Evolutionary conservation across 495 filamentous ascomycete species (phyloP).

Genomic region (Neurospora sp.): DNA sequence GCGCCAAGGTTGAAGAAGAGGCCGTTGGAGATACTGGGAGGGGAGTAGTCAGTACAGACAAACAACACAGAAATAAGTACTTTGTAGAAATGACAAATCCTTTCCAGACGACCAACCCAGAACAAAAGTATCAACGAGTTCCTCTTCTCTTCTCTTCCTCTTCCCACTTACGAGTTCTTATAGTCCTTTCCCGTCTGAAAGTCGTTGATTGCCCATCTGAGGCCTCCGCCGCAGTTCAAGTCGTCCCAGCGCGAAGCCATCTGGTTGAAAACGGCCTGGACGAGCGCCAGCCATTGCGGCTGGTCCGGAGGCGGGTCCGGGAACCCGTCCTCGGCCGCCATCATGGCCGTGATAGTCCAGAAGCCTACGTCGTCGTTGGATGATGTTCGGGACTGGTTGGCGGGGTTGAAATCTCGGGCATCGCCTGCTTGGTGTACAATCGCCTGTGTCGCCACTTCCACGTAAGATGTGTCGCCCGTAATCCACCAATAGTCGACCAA

Average conservation of each 20-base stretch:
- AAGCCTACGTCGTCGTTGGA: conserved; percentile 86
- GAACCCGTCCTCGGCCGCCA: conserved; percentile 69
- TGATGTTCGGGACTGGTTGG: conserved; percentile 64
- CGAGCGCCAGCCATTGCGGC: conserved; percentile 69
- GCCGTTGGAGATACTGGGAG: conserved; percentile 55
- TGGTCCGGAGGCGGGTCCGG: conserved; percentile 51
- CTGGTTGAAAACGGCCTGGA: conserved; percentile 68
- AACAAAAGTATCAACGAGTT: not conserved
- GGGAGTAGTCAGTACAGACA: not conserved
- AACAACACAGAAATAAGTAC: not conserved
- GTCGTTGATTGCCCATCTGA: conserved; percentile 77
- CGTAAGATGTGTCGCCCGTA: conserved; percentile 67
- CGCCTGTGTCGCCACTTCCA: conserved; percentile 55
- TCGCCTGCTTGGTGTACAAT: conserved; percentile 62
- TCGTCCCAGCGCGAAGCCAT: conserved; percentile 60
- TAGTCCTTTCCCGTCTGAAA: conserved; percentile 75
- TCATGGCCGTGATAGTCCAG: conserved; percentile 76
- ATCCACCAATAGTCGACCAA: conserved; percentile 78
- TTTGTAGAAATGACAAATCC: not conserved
- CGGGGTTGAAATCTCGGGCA: conserved; percentile 63
- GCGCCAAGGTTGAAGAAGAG: conserved; percentile 77
- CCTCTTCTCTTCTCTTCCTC: not conserved
- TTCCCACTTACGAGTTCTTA: conserved; percentile 48
- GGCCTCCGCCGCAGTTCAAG: conserved; percentile 58
- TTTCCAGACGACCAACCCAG: not conserved